These are phyloP conservation scores for Helianthus annuus DNA, from an alignment of 129 eudicot species.

Conservation along the genomic window HanXRQr2.0-SUNRISE NC_035440.2:19185347-19185846, in stretches of 20 bases:
- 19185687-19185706: background rate
- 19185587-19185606: no score
- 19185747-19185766: background rate
- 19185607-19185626: no score
- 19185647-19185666: background rate
- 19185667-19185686: background rate
- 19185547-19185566: no score
- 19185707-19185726: constrained; percentile 1
- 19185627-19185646: no score
- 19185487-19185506: constrained; percentile 1
- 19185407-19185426: background rate
- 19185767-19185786: background rate
- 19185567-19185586: no score
- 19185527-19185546: no score
- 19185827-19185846: constrained; percentile 22
- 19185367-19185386: no score
- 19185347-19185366: no score
- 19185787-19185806: constrained; percentile 18
- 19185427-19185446: background rate
- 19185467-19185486: constrained; percentile 17
- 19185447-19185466: constrained; percentile 16
- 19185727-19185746: background rate
- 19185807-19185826: constrained; percentile 27
- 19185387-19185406: no score
- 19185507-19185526: background rate